Evolutionary conservation across 2,329 filamentous ascomycete species (phyloP), one percentile per base, ranked within the genome.

Genomic region (Hymenotorrendiella dingleyae): DNA sequence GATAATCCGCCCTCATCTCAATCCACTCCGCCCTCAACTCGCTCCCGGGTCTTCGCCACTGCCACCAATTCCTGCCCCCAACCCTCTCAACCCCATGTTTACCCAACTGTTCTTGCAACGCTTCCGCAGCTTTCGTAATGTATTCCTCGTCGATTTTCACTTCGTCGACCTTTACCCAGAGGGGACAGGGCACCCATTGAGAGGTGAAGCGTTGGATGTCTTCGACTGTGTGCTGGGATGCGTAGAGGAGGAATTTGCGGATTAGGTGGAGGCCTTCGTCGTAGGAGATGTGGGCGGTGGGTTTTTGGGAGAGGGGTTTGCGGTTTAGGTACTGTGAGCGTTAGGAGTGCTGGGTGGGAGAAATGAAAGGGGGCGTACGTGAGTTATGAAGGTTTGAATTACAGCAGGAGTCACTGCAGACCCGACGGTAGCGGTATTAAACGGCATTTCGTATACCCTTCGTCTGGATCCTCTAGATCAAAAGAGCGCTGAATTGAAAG

Each of bases 231-330:
- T 96, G 87, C 49, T 87, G 82, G 1, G 91, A 89, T 3, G 89
- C 84, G 64, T 89, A 93, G 30, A 77, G 66, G 26, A 98, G 76
- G 64, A 98, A 97, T 26, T 83, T 78, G 37, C 89, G 86, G 55
- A 97, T 84, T 38, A 98, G 74, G 51, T 87, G 80, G 11, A 98
- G 74, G 27, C 90, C 91, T 67, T 96, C 86, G 61, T 97, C 86
- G 67, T 98, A 98, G 40, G 89, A 90, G 43, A 98, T 80, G 62
- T 94, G 87, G 1, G 86, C 85, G 1, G 87, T 94, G 1, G 91
- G 91, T 50, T 90, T 90, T 52, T 90, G 72, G 48, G 75, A 80
- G 22, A 84, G 72, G 1, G 80, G 76, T 58, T 84, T 85, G 51
- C 86, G 82, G 58, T 94, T 84, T 47, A 94, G 71, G 64, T 93